Evolutionary conservation across 257 asterid species (phyloP), one percentile per base, ranked within the genome.

Genomic region (Vinca minor): DNA sequence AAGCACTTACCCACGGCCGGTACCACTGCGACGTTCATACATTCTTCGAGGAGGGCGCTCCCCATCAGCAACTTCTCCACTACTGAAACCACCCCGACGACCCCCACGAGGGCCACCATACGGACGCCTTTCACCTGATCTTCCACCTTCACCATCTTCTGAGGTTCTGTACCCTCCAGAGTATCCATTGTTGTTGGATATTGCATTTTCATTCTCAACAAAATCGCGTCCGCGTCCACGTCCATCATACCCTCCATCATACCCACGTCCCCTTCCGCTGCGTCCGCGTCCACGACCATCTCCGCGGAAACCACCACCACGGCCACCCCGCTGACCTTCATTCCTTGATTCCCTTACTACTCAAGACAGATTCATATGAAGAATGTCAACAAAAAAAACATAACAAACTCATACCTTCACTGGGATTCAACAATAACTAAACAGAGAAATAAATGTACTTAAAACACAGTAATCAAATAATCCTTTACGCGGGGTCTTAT

Each of bases 1-100:
- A 12, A 26, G 28, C 32, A 67, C 82, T 64, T 45, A 79, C 84
- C 82, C 82, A 62, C 73, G 75, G 5, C 84, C 82, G 42, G 84
- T 68, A 3, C 79, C 84, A 46, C 84, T 79, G 8, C 56, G 79
- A 45, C 84, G 79, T 13, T 79, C 84, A 64, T 32, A 76, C 39
- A 13, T 14, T 66, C 76, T 67, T 57, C 79, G 52, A n/a, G n/a
- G n/a, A 36, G 77, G 69, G 17, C 71, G 81, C 47, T 73, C 70
- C 36, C 66, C 81, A 4, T 69, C 77, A 6, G 45, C 71, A 23
- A 54, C 62, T 20, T 69, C 79, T 0, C 79, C 81, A n/a, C 73
- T 65, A 52, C 29, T 64, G 45, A 63, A 76, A 41, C 77, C 81
- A 42, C 84, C 82, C 25, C 79, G 82, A 5, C 77, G 75, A 3